phyloP scores from a whole-genome alignment of 305 asterid species.

The Euphrasia arctica region DNA sequence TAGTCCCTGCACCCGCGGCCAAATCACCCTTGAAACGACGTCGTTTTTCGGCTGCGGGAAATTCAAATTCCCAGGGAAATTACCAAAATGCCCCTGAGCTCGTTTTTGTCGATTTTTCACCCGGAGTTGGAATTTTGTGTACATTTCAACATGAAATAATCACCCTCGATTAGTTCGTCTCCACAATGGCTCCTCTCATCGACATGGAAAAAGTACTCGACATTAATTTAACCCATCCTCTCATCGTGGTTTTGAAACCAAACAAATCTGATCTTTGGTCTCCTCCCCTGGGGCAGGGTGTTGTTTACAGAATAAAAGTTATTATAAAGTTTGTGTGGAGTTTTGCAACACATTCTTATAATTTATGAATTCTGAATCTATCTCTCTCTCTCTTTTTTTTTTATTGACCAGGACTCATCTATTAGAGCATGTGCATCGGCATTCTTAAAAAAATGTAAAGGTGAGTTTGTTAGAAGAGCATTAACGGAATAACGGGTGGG shows the following conservation, averaged over 20 bases:
- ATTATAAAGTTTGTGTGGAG: slow-evolving; percentile 5
- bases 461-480: too few species aligned
- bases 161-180: slow-evolving; percentile 84
- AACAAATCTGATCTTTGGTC: slow-evolving; percentile 90
- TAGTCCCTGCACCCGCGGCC: too few species aligned
- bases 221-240: not conserved
- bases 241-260: slow-evolving; percentile 74
- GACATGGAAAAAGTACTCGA: slow-evolving; percentile 80
- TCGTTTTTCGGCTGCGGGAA: too few species aligned
- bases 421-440: too few species aligned
- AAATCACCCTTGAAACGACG: too few species aligned
- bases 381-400: slow-evolving; percentile 15
- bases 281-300: slow-evolving; percentile 94
- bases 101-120: too few species aligned
- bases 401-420: slow-evolving; percentile 72
- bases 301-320: slow-evolving; percentile 92
- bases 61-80: too few species aligned
- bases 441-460: too few species aligned
- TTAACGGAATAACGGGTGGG: too few species aligned
- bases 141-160: slow-evolving; percentile 41
- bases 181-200: slow-evolving; percentile 80
- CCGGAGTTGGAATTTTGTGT: too few species aligned
- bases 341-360: slow-evolving; percentile 11
- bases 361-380: slow-evolving; percentile 10
- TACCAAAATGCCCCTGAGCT: too few species aligned